A percentile compares a stretch with the other conserved stretches of the same genome.
These are phyloP conservation scores for Leccinellum albellum DNA, from an alignment of 768 basidiomycete species.

Conservation along the genomic window DNA sequence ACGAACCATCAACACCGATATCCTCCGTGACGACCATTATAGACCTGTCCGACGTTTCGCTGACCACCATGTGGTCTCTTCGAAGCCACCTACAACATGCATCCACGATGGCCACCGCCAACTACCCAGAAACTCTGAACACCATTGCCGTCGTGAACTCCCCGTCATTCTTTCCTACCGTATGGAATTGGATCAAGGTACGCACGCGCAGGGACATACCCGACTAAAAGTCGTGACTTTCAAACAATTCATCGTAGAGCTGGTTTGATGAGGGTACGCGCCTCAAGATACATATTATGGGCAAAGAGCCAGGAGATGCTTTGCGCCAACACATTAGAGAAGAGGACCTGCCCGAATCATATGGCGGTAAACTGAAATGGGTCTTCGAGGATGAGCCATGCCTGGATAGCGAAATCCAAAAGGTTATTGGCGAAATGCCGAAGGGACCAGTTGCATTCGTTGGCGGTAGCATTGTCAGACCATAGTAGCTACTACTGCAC, in stretches of 20 bases:
- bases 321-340: constrained; percentile 49
- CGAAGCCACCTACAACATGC: constrained; percentile 74
- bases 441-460: constrained; percentile 50
- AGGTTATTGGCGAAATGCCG: constrained; percentile 48
- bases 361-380: constrained; percentile 77
- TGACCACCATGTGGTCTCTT: constrained; percentile 65
- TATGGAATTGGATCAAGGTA: constrained; percentile 85
- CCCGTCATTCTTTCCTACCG: constrained; percentile 75
- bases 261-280: constrained; percentile 82
- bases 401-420: constrained; percentile 53
- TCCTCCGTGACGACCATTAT: constrained; percentile 65
- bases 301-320: constrained; percentile 50
- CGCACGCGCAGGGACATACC: constrained; percentile 9
- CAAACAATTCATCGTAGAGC: constrained; percentile 38
- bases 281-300: constrained; percentile 72
- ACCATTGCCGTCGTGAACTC: constrained; percentile 72
- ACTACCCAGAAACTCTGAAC: constrained; percentile 77
- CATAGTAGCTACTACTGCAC: constrained; percentile 6
- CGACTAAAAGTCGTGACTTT: neutral
- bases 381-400: constrained; percentile 61
- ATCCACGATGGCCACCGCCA: constrained; percentile 67
- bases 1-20: constrained; percentile 49
- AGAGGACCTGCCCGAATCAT: constrained; percentile 57
- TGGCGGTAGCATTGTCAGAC: constrained; percentile 39
- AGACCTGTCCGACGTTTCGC: constrained; percentile 61